Conservation (phyloP, 2,329 filamentous ascomycete genomes). For the Cryphonectria japonica region DNA sequence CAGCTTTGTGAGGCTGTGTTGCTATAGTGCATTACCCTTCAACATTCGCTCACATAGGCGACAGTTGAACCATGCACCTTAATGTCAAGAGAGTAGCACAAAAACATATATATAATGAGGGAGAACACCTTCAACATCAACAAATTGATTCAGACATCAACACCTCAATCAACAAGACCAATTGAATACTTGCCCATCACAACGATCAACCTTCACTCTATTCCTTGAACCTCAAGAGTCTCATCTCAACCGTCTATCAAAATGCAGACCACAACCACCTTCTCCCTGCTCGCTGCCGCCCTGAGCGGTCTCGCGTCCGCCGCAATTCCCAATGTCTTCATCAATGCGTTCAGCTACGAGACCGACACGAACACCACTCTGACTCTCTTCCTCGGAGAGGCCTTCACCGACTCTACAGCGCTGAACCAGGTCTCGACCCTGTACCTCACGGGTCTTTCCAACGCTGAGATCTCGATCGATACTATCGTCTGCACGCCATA, state of each 20-base stretch:
- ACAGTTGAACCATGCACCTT: background rate
- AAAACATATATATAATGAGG: background rate
- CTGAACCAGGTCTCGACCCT: constrained; percentile 6
- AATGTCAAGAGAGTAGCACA: background rate
- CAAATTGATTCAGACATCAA: background rate
- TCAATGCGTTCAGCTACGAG: background rate
- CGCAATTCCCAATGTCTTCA: constrained; percentile 6
- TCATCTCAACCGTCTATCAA: background rate
- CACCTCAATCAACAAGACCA: background rate
- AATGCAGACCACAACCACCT: background rate
- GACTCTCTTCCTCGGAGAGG: constrained; percentile 6
- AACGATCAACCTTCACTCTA: background rate
- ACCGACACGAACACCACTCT: background rate
- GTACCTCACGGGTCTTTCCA: constrained; percentile 5
- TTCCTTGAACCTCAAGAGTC: background rate
- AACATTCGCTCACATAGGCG: background rate
- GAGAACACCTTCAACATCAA: background rate
- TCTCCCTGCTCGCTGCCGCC: constrained; percentile 8
- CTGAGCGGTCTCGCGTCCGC: constrained; percentile 10
- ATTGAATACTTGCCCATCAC: background rate
- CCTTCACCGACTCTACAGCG: background rate
- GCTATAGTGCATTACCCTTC: background rate
- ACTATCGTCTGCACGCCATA: constrained; percentile 11
- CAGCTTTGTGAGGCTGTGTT: background rate
- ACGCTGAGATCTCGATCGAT: constrained; percentile 10